Percentiles rank a stretch among this genome's conserved stretches.
Conservation (phyloP, 208 protist species). For the Leishmania turanica region DNA sequence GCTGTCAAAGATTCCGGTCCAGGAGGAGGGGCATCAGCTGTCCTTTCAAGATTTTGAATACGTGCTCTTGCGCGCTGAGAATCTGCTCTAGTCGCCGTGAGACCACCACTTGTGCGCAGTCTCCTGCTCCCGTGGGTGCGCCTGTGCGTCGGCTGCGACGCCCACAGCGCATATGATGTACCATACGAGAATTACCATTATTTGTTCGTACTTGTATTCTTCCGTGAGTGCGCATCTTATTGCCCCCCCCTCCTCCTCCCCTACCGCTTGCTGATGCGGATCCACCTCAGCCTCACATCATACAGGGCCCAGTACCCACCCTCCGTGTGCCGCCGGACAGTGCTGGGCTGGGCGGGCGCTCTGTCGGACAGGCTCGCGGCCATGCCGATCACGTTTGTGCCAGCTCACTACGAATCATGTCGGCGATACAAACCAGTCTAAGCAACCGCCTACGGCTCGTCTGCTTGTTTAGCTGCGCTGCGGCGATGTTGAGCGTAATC, state of each 20-base stretch:
- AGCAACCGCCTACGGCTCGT: not conserved
- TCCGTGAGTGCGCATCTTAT: not conserved
- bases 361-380: not conserved
- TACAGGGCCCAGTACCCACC: not conserved
- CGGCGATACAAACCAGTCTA: not conserved
- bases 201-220: no score
- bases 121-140: not conserved
- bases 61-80: constrained; percentile 54
- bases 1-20: constrained; percentile 11
- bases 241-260: not conserved
- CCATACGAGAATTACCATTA: no score
- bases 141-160: not conserved
- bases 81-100: constrained; percentile 35
- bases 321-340: no score
- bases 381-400: not conserved
- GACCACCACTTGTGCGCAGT: not conserved
- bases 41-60: constrained; percentile 74
- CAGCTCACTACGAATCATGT: not conserved
- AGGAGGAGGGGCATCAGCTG: constrained; percentile 65
- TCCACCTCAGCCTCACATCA: not conserved
- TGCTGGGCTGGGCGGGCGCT: not conserved
- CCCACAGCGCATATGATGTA: not conserved
- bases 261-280: not conserved
- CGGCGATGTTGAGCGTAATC: no score
- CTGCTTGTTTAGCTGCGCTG: not conserved